Conservation (phyloP, 495 filamentous ascomycete species). For the Aspergillus ellipticus region DNA sequence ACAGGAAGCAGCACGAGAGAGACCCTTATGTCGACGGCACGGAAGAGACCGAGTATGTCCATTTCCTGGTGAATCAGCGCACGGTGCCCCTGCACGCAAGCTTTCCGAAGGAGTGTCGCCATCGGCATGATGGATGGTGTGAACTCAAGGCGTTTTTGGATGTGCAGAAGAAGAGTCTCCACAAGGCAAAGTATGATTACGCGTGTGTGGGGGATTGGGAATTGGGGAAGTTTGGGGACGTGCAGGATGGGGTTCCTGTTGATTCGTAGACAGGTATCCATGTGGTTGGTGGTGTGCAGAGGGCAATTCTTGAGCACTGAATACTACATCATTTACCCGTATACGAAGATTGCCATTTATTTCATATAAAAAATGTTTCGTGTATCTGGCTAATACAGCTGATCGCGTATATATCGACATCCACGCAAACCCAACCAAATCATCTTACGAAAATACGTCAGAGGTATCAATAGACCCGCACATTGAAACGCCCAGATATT, state of each 20-base stretch:
- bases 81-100: slow-evolving; percentile 56
- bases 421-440: too few relatives aligned
- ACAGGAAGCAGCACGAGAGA: slow-evolving; percentile 22
- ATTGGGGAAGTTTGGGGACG: slow-evolving; percentile 12
- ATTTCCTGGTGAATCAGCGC: slow-evolving; percentile 63
- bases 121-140: slow-evolving; percentile 62
- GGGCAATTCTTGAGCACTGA: too few relatives aligned
- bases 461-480: neutral
- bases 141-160: slow-evolving; percentile 54
- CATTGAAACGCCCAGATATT: neutral
- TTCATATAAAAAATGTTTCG: too few relatives aligned
- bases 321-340: too few relatives aligned
- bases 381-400: too few relatives aligned
- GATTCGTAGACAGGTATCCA: too few relatives aligned
- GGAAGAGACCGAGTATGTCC: slow-evolving; percentile 52
- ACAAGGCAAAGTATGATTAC: slow-evolving; percentile 46
- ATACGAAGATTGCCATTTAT: too few relatives aligned
- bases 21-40: slow-evolving; percentile 15
- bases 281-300: too few relatives aligned
- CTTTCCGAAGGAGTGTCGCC: slow-evolving; percentile 49
- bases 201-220: slow-evolving; percentile 40
- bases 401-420: too few relatives aligned
- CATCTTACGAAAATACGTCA: neutral
- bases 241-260: slow-evolving; percentile 18
- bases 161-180: slow-evolving; percentile 42